These are phyloP conservation scores for carrot (Daucus carota) DNA, from an alignment of 129 eudicot species.

Conservation along the genomic window DNA sequence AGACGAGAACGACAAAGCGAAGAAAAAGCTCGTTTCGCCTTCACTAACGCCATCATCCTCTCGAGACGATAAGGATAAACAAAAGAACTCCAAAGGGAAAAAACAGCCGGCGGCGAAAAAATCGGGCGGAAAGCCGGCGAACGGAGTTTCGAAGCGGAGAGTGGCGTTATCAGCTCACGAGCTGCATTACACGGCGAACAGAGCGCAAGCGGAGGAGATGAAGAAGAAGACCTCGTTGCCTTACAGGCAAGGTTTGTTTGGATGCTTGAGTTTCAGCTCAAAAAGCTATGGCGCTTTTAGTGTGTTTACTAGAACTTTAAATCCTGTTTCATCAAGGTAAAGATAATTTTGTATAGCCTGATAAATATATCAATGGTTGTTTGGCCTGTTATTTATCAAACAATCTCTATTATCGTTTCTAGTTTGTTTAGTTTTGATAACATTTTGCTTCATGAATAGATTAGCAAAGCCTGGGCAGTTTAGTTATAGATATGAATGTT, in stretches of 20 bases:
- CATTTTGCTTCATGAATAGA: background rate
- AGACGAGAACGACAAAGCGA: background rate
- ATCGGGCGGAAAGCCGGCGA: conserved; percentile 13
- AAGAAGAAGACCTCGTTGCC: conserved; percentile 60
- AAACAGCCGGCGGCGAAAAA: background rate
- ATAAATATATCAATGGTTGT: background rate
- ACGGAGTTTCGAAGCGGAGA: conserved; percentile 26
- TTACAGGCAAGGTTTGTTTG: conserved; percentile 48
- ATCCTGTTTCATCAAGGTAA: conserved; percentile 52
- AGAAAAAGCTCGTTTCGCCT: conserved; percentile 9
- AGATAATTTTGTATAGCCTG: background rate
- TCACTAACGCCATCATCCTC: conserved; percentile 18
- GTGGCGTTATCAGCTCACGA: conserved; percentile 37
- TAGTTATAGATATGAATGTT: background rate
- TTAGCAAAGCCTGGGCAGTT: background rate
- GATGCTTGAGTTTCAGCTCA: conserved; percentile 52
- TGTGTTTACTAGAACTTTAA: conserved; percentile 46
- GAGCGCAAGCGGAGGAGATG: conserved; percentile 65
- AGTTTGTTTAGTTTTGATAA: background rate
- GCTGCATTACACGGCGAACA: conserved; percentile 42
- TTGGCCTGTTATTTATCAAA: background rate
- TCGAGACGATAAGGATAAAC: conserved; percentile 9
- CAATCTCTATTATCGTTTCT: background rate
- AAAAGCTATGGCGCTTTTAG: conserved; percentile 53
- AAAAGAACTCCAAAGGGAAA: background rate